Base-by-base conservation (phyloP, 768 basidiomycete species). In the Phanerochaete sordida region DNA sequence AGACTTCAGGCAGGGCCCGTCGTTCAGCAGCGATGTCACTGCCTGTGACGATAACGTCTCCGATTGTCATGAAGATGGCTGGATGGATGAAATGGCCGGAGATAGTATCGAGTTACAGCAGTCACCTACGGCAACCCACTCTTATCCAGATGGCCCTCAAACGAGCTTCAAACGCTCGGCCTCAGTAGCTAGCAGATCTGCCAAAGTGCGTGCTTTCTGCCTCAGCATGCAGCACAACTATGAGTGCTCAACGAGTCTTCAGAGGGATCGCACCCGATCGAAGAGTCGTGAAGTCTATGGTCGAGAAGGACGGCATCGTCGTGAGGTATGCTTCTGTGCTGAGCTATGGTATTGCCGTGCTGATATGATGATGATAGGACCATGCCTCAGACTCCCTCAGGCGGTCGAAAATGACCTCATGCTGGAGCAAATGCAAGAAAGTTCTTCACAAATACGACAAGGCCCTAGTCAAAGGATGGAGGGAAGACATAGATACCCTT, bases 401-500 rank as follows among this genome's bases (percentile, higher is more conserved):
- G 19, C 39, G 33, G 6, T 7, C 33, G 13, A 35, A 35, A 13
- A 35, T 13, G 7, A 35, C 6, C 7, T 35, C 33, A 13, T 35
- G 33, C 15, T 50, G 58, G 58, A 28, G 30, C n/a, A 51, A 31
- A 35, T 54, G 47, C 31, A 37, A 37, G 5, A 57, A 62, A 44
- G 31, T 30, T 13, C 16, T 64, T 2, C 28, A 33, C 35, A 51
- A 53, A 28, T 35, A 64, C 24, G 64, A 65, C 58, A 53, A 57
- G n/a, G 27, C 23, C 12, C 31, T 55, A 27, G 61, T 65, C 11
- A 45, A 58, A 35, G 58, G 46, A 5, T 69, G 68, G 65, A 69
- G 68, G 28, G 67, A 68, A 35, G 65, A 68, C n/a, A 62, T 69
- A 9, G 67, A 69, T 37, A 66, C 67, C 3, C 50, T 68, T 13